Evolutionary conservation across 257 asterid species (phyloP).

Genomic region (Agastache rugosa): DNA sequence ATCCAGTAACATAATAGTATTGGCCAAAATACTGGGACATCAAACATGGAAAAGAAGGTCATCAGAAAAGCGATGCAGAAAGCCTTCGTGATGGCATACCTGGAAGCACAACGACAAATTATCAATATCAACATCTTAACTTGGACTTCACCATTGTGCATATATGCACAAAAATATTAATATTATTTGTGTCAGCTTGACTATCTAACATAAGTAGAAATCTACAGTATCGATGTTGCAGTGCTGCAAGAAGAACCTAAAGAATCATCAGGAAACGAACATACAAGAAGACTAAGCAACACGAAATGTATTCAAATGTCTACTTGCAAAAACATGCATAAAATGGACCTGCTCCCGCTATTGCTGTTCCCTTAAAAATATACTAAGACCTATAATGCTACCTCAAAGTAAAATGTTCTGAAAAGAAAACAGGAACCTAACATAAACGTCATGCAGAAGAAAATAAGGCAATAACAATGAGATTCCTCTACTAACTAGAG

Average conservation of each 20-base stretch:
- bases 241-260: not conserved
- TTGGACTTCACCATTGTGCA: not conserved
- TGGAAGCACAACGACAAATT: slow-evolving; percentile 35
- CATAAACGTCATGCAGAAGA: not conserved
- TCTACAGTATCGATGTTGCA: not conserved
- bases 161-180: not conserved
- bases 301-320: not conserved
- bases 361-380: not conserved
- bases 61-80: slow-evolving; percentile 74
- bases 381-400: not conserved
- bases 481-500: not conserved
- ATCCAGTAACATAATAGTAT: slow-evolving; percentile 83
- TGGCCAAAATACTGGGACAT: slow-evolving; percentile 98
- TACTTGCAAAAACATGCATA: not conserved
- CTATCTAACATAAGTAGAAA: not conserved
- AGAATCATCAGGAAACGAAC: slow-evolving; percentile 9
- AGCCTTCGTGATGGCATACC: slow-evolving; percentile 96
- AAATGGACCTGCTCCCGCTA: not conserved
- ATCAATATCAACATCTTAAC: slow-evolving; percentile 22
- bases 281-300: not conserved
- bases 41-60: slow-evolving; percentile 89
- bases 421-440: not conserved
- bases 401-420: not conserved
- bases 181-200: not conserved
- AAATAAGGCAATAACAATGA: slow-evolving; percentile 4